Base-by-base conservation (phyloP, 2,329 filamentous ascomycete species). In the Colletotrichum sp. region DNA sequence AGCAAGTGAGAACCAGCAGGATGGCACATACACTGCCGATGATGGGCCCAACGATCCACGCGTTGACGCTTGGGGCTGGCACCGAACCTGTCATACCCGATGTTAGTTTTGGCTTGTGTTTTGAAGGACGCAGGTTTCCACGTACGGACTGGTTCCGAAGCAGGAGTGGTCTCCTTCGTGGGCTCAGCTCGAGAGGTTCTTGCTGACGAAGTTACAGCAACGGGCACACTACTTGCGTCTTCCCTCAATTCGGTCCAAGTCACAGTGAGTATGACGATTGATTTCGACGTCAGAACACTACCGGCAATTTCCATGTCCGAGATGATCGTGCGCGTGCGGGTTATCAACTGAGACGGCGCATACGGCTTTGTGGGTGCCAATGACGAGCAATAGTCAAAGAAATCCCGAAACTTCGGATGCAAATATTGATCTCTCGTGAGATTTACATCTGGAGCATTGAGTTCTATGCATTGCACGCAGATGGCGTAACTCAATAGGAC, bases 331-430 rank as follows among this genome's bases (percentile, higher is more conserved):
- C 16, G 8, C 36, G 16, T 39, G 36, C 16, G 36, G 36, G 36
- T 19, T 39, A 5, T 39, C 36, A 39, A 39, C 36, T 39, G 36
- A 5, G 36, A 19, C 4, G 16, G 36, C 36, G 36, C 36, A 19
- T 19, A 39, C 36, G 16, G 2, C 36, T 8, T 39, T 5, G 16
- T 19, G 36, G 7, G 2, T 39, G 36, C 36, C 8, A 39, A 16
- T 39, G 16, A 39, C 36, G 1, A 39, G 15, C 36, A 39, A 39
- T 39, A 39, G 15, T 19, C 8, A 0, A 39, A 8, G 16, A 39
- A 19, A 2, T 39, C 0, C 16, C 4, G 3, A 39, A 39, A 39
- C 1, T 19, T 19, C 36, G 16, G 16, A 3, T 0, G 0, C 36
- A 39, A 5, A 19, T 36, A 16, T 16, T 8, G 13, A 7, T 15